These are phyloP conservation scores for Pascua guehoae DNA, from an alignment of 1,284 basidiomycete species.

Conservation along the genomic window DNA sequence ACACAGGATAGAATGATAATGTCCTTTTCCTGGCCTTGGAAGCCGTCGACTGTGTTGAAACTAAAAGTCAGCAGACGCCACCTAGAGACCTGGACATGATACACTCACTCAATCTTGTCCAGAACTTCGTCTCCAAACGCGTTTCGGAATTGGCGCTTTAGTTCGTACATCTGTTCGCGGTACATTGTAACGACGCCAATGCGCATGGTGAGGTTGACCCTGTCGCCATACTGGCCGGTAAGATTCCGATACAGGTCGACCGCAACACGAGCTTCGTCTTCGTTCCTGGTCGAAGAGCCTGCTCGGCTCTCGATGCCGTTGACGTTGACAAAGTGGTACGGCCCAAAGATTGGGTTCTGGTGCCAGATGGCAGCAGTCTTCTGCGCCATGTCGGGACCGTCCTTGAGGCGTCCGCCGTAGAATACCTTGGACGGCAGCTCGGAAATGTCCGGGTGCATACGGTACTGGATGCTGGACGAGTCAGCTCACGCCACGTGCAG, in stretches of 20 bases:
- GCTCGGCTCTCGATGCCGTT: slow-evolving; percentile 48
- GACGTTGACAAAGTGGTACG: slow-evolving; percentile 88
- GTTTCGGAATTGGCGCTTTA: slow-evolving; percentile 67
- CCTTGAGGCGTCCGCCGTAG: slow-evolving; percentile 74
- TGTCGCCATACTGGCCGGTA: slow-evolving; percentile 59
- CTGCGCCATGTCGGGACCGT: slow-evolving; percentile 82
- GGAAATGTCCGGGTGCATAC: slow-evolving; percentile 98
- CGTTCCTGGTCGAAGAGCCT: slow-evolving; percentile 75
- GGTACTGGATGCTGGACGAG: slow-evolving; percentile 75
- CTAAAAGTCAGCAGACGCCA: slow-evolving; percentile 21
- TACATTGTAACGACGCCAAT: slow-evolving; percentile 96
- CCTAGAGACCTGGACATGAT: not conserved
- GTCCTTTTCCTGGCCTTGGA: slow-evolving; percentile 96
- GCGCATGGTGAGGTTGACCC: slow-evolving; percentile 66
- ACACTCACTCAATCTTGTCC: slow-evolving; percentile 62
- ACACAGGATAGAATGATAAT: slow-evolving; percentile 94
- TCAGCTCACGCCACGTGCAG: not conserved
- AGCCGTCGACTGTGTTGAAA: slow-evolving; percentile 97
- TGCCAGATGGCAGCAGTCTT: slow-evolving; percentile 91
- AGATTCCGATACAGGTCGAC: slow-evolving; percentile 75
- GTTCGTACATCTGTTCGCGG: slow-evolving; percentile 78
- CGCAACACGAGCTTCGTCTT: slow-evolving; percentile 70
- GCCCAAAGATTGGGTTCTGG: slow-evolving; percentile 68
- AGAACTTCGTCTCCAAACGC: slow-evolving; percentile 72
- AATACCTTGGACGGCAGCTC: slow-evolving; percentile 83